phyloP scores from a whole-genome alignment of 2,329 filamentous ascomycete genomes.

The Dactylellina drechsleri region DNA sequence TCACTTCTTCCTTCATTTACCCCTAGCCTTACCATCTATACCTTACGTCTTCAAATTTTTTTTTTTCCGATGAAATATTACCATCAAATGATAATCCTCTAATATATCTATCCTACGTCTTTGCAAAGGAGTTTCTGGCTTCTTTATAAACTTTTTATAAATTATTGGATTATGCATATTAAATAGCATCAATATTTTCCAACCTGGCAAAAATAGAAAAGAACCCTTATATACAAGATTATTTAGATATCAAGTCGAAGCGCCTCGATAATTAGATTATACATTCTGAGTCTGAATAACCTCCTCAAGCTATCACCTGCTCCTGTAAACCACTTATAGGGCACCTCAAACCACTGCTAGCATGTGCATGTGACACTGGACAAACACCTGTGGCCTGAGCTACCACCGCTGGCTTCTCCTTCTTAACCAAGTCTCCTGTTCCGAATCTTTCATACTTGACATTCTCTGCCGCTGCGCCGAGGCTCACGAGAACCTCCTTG shows the following conservation, averaged over 20 bases:
- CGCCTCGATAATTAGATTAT: no score
- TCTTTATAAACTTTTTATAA: background rate
- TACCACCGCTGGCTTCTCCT: slow-evolving; percentile 38
- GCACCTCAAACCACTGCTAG: slow-evolving; percentile 17
- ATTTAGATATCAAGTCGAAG: no score
- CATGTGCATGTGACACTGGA: slow-evolving; percentile 19
- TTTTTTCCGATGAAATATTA: slow-evolving; percentile 15
- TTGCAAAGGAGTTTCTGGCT: background rate
- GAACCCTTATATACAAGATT: no score
- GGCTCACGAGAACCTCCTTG: slow-evolving; percentile 66
- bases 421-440: slow-evolving; percentile 65
- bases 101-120: slow-evolving; percentile 8
- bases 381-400: background rate
- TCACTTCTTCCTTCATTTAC: slow-evolving; percentile 18
- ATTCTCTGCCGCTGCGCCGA: slow-evolving; percentile 70
- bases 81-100: slow-evolving; percentile 45
- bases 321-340: slow-evolving; percentile 20
- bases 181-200: no score
- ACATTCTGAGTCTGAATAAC: no score
- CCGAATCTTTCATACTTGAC: slow-evolving; percentile 76
- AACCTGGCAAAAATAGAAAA: no score
- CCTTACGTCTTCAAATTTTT: slow-evolving; percentile 10
- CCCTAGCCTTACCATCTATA: slow-evolving; percentile 14
- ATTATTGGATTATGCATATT: no score
- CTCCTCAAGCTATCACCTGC: background rate